Evolutionary conservation across 768 basidiomycete species (phyloP).

Genomic region (Amanita molliuscula): DNA sequence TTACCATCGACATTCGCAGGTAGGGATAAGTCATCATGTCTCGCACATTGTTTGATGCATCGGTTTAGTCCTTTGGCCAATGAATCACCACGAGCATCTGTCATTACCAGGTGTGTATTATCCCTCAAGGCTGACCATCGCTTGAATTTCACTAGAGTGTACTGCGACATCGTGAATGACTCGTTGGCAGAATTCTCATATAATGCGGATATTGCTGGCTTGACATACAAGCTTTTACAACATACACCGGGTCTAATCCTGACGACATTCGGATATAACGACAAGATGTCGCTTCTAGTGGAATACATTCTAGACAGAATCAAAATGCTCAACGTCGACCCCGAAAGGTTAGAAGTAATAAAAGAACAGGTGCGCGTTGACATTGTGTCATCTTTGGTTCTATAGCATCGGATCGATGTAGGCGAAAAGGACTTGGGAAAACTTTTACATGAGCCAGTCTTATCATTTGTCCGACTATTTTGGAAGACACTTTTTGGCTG

Average conservation of each 20-base stretch:
- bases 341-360: conserved; percentile 70
- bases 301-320: conserved; percentile 62
- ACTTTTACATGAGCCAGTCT: conserved; percentile 80
- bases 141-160: conserved; percentile 41
- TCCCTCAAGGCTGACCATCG: neutral
- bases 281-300: conserved; percentile 73
- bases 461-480: conserved; percentile 75
- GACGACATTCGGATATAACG: conserved; percentile 78
- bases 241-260: conserved; percentile 60
- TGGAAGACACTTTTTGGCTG: conserved; percentile 56
- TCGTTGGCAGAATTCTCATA: conserved; percentile 86
- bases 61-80: conserved; percentile 43
- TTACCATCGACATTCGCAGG: conserved; percentile 71
- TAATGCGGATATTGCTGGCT: conserved; percentile 85
- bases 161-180: conserved; percentile 79
- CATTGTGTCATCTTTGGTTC: neutral
- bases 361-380: conserved; percentile 61
- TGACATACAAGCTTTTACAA: conserved; percentile 58
- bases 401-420: conserved; percentile 18
- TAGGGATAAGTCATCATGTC: conserved; percentile 17
- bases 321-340: conserved; percentile 50
- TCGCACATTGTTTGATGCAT: neutral
- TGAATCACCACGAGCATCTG: conserved; percentile 54
- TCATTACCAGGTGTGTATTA: conserved; percentile 54
- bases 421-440: conserved; percentile 73